Base-by-base conservation (phyloP, 108 stramenopile species). In the Phaeodactylum tricornutum region DNA sequence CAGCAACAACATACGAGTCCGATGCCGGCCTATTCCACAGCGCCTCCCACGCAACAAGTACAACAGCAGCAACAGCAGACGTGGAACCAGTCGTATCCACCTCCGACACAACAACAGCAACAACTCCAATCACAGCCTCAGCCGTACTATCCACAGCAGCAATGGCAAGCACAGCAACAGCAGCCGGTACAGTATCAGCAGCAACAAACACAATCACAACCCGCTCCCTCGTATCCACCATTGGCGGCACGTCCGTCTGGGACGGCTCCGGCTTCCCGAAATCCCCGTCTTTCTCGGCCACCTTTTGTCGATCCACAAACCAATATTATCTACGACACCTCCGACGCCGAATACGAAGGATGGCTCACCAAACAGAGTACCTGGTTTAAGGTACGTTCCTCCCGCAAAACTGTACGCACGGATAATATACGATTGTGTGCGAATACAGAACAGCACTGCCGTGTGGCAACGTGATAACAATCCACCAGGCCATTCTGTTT, bases 281-380 rank as follows among this genome's bases (percentile, higher is more conserved):
- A 48, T 26, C n/a, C 44, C 50, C 69, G 67, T 22, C 28, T 86
- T 20, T 34, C 53, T 16, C 77, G 87, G 30, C 80, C 87, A 11
- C 87, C 82, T 7, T 89, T 68, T 49, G 74, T 89, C 39, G 87
- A 89, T 50, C 78, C 87, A n/a, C 57, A 60, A 28, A 84, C 87
- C n/a, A 75, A 84, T 19, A 71, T 85, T 30, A 66, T 77, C 8
- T 95, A 92, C 55, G 91, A 93, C 38, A 71, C 77, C 8, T 66
- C 69, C 35, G 77, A 84, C 56, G 64, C 84, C 17, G 91, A 92
- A 49, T 87, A 71, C 49, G 81, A 93, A 64, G 94, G 94, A 50
- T 95, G 73, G 58, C 75, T 95, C 9, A 95, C 93, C 15, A 95
- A 95, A 47, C 90, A 95, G 60, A 67, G 63, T 19, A 66, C 79